Evolutionary conservation across 2,329 filamentous ascomycete genomes (phyloP).

Genomic region (Fusarium nanum): DNA sequence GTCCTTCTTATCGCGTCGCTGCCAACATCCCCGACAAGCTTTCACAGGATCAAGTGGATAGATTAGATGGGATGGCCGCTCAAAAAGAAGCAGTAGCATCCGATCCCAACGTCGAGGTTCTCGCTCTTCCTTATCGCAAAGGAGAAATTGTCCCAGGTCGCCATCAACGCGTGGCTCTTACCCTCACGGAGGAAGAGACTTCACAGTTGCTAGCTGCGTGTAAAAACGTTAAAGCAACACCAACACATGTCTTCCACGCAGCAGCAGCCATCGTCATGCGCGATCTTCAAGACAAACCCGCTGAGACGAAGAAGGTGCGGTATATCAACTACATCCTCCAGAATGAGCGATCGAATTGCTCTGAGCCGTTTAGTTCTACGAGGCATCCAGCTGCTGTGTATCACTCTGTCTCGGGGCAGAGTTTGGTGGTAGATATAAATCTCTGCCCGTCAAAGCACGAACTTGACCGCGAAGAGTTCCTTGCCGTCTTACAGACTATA

Average conservation of each 20-base stretch:
- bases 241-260: conserved; percentile 51
- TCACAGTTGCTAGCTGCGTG: conserved; percentile 31
- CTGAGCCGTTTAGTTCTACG: conserved; percentile 37
- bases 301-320: conserved; percentile 12
- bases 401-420: conserved; percentile 48
- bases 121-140: conserved; percentile 36
- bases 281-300: conserved; percentile 36
- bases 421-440: conserved; percentile 45
- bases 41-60: neutral
- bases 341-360: conserved; percentile 48
- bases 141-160: conserved; percentile 31
- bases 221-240: conserved; percentile 39
- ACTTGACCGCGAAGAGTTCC: conserved; percentile 35
- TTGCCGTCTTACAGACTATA: conserved; percentile 39
- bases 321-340: conserved; percentile 51
- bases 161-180: conserved; percentile 45
- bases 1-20: conserved; percentile 22
- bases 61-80: neutral
- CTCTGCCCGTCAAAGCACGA: neutral
- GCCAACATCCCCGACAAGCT: fast-evolving
- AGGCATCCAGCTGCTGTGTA: conserved; percentile 47
- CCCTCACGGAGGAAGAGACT: conserved; percentile 32
- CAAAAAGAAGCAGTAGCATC: conserved; percentile 14
- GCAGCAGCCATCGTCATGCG: conserved; percentile 47
- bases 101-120: neutral